Percentiles rank a stretch among this genome's conserved stretches.
Conservation (phyloP, 2,329 filamentous ascomycete genomes). For the Xylariaceae sp. region DNA sequence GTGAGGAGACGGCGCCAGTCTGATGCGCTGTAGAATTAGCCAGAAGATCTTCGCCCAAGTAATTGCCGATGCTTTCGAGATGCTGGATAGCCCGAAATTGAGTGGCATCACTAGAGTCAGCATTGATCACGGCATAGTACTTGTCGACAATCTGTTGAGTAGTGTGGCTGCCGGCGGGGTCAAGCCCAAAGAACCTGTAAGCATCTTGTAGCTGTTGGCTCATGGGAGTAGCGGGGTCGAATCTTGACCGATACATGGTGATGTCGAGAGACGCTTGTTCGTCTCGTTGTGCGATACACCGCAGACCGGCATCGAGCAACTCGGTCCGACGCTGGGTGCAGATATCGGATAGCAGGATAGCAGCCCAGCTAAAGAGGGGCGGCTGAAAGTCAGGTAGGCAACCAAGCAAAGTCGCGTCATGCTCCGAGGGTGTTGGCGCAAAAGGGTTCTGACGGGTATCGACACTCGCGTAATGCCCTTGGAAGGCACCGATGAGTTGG, state of each 20-base stretch:
- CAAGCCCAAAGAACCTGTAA: slow-evolving; percentile 16
- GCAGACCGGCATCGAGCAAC: slow-evolving; percentile 19
- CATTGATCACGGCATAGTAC: slow-evolving; percentile 12
- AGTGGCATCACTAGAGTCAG: slow-evolving; percentile 5
- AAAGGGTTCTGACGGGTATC: not conserved
- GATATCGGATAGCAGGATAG: slow-evolving; percentile 16
- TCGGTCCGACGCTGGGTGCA: slow-evolving; percentile 16
- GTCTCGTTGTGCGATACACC: slow-evolving; percentile 16
- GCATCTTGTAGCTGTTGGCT: slow-evolving; percentile 15
- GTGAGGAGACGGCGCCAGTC: too few species aligned
- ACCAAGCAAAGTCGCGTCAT: slow-evolving; percentile 18
- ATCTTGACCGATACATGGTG: slow-evolving; percentile 20
- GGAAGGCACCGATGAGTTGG: slow-evolving; percentile 14
- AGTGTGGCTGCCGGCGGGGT: slow-evolving; percentile 4
- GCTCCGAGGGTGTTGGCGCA: too few species aligned
- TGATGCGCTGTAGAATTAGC: too few species aligned
- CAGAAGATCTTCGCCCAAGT: slow-evolving; percentile 17
- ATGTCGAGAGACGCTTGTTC: slow-evolving; percentile 19
- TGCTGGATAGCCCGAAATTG: slow-evolving; percentile 13
- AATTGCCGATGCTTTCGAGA: slow-evolving; percentile 17
- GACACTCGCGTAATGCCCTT: slow-evolving; percentile 6
- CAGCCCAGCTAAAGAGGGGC: slow-evolving; percentile 20
- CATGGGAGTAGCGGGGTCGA: slow-evolving; percentile 12
- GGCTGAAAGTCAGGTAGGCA: slow-evolving; percentile 20
- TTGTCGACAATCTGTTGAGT: slow-evolving; percentile 13